phyloP scores from a whole-genome alignment of 169 alveolate species.

The Eimeria brunetti region DNA sequence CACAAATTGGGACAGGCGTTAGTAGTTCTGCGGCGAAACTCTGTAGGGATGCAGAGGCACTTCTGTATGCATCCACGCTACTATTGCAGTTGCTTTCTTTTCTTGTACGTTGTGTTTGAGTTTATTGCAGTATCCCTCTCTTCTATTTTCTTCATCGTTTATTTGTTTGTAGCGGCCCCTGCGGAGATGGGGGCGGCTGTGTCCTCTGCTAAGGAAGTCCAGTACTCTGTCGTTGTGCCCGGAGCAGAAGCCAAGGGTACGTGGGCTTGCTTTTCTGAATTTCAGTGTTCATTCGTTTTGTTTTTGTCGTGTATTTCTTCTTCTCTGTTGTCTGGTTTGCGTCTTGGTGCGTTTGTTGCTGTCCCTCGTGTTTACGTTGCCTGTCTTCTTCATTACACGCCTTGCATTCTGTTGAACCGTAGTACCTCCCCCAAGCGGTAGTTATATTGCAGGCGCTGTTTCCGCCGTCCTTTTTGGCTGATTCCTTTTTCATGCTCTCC shows the following conservation, averaged over 20 bases:
- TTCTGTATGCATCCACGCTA: too few relatives aligned
- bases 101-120: background rate
- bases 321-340: too few relatives aligned
- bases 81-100: background rate
- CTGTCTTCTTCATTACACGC: background rate
- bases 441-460: background rate
- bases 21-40: background rate
- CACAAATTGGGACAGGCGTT: background rate
- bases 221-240: conserved; percentile 57
- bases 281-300: background rate
- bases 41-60: too few relatives aligned
- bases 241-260: conserved; percentile 39
- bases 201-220: conserved; percentile 30
- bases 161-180: background rate
- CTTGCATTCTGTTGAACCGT: background rate
- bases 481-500: background rate
- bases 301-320: background rate
- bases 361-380: background rate
- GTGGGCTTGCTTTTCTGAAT: background rate
- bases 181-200: conserved; percentile 32
- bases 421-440: background rate
- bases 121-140: background rate
- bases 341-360: too few relatives aligned
- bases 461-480: background rate
- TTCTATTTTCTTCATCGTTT: background rate